Evolutionary conservation across 176 grass and related monocot species (phyloP).

Genomic region (Oryza brachyantha): DNA sequence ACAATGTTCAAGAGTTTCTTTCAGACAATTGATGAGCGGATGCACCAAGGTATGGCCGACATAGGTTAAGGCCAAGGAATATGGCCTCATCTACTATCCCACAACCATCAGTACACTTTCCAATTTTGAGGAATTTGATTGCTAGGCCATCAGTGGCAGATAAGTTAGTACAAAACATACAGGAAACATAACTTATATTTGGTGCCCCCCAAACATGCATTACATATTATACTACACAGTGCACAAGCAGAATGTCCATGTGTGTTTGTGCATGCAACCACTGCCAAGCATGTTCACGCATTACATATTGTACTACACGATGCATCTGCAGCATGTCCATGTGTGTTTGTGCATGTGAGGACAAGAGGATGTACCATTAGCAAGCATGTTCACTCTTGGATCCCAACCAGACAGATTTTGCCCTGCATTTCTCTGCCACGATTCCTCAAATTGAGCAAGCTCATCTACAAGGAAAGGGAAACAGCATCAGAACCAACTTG

Average conservation of each 20-base stretch:
- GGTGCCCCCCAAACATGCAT: no score
- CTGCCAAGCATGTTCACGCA: no score
- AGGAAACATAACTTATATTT: neutral
- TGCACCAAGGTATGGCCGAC: neutral
- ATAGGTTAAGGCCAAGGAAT: neutral
- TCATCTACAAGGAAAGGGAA: slow-evolving; percentile 41
- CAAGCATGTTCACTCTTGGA: slow-evolving; percentile 33
- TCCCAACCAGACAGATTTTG: slow-evolving; percentile 44
- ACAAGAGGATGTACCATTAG: slow-evolving; percentile 14
- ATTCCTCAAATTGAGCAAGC: slow-evolving; percentile 55
- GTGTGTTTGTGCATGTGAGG: neutral
- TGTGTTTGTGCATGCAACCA: neutral
- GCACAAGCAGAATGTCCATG: neutral
- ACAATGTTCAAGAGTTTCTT: neutral
- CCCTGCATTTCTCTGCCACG: slow-evolving; percentile 59
- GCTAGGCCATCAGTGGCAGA: neutral
- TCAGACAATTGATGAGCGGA: neutral
- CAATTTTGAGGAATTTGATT: neutral
- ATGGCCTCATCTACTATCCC: neutral
- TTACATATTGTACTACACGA: neutral
- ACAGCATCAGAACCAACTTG: slow-evolving; percentile 9
- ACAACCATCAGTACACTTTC: neutral
- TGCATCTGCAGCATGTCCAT: neutral
- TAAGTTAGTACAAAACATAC: neutral
- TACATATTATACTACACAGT: no score